Base-by-base conservation (phyloP, 371 early-diverging fungal species). In the Mucor plumbeus region DNA sequence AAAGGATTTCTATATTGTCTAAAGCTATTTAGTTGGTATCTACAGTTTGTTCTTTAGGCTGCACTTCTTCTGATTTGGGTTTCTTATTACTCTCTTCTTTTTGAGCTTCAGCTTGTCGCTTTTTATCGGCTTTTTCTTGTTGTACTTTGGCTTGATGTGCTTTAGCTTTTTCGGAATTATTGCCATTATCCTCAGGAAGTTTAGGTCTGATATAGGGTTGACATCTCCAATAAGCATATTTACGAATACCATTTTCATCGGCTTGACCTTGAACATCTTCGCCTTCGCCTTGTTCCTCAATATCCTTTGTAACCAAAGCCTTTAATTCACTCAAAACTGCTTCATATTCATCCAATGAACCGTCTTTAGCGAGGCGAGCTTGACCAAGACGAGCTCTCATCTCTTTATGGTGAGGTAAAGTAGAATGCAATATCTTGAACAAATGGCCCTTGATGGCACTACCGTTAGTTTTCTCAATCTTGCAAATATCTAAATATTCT, bases 351-450 rank as follows among this genome's bases (percentile, higher is more conserved):
- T 92, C 92, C 39, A 90, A 66, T 1, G 77, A 79, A 19, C 72
- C 75, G 1, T 87, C 89, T 26, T 84, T 75, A 15, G 87, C 94
- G 10, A 97, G 83, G 26, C 72, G 76, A 4, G 88, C 89, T 31
- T 84, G 74, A 17, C 87, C 94, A 14, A 98, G 83, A 54, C 81
- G 78, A 14, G 86, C 82, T 44, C 97, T 85, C 62, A 96, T 65
- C 67, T 96, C 97, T 6, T 88, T 88, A 73, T 95, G 91, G n/a
- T 87, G 76, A 6, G 85, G 83, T 59, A 96, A 78, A 64, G 88
- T 89, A n/a, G 94, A 88, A 36, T 88, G 85, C 74, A 95, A 91
- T n/a, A 99, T 81, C 73, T 97, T 97, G 81, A 99, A 99, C 70
- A 99, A 69, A 74, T 99, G 99, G 3, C 88, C 95, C 34, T 94